Percentiles rank a stretch among this genome's conserved stretches.
phyloP scores from a whole-genome alignment of 208 protist species.

The Acanthamoeba healyi region DNA sequence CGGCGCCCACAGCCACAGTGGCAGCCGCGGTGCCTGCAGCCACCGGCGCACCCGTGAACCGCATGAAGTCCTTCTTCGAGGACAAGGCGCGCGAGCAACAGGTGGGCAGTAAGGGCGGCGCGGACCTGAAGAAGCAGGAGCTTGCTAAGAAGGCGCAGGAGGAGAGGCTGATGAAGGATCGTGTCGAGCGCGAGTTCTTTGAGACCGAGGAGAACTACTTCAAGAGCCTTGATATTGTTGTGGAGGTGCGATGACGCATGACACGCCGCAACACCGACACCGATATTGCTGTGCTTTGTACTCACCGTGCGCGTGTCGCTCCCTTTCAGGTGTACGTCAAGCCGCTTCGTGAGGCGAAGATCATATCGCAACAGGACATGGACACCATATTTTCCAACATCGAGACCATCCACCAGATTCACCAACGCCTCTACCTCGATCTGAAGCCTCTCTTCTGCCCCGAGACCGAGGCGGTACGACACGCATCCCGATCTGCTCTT shows the following conservation, averaged over 20 bases:
- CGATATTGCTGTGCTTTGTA: not conserved
- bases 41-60: not conserved
- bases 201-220: slow-evolving; percentile 69
- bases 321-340: slow-evolving; percentile 32
- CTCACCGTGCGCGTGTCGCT: too few relatives aligned
- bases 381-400: slow-evolving; percentile 69
- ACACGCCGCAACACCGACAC: too few relatives aligned
- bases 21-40: not conserved
- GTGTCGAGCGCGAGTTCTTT: slow-evolving; percentile 57
- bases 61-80: slow-evolving; percentile 72
- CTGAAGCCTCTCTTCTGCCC: slow-evolving; percentile 35
- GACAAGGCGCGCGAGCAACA: slow-evolving; percentile 40
- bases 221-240: slow-evolving; percentile 18
- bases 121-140: not conserved
- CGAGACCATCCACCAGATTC: slow-evolving; percentile 61
- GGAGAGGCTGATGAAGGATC: slow-evolving; percentile 24
- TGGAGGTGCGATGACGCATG: slow-evolving; percentile 53
- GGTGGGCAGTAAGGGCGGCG: not conserved
- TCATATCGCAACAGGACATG: slow-evolving; percentile 53
- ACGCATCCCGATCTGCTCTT: too few relatives aligned
- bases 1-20: not conserved
- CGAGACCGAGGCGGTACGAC: not conserved
- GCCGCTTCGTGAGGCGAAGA: slow-evolving; percentile 43
- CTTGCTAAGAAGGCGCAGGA: not conserved
- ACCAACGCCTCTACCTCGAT: slow-evolving; percentile 29